phyloP scores from a whole-genome alignment of 768 basidiomycete species.

The Mycena kentingensis region DNA sequence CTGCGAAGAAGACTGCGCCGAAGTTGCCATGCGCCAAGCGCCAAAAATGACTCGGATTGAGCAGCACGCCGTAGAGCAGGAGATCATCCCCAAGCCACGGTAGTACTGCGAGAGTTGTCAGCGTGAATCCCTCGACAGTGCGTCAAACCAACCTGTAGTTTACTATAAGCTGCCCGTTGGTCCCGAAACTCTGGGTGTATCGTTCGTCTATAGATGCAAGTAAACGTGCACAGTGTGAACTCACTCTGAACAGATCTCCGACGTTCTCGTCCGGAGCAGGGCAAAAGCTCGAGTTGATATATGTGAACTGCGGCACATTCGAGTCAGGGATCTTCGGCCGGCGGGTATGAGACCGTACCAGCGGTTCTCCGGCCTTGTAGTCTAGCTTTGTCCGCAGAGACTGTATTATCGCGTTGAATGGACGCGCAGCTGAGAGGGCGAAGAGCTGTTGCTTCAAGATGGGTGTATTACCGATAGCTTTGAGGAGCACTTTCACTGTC shows the following conservation, averaged over 20 bases:
- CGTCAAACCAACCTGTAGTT: neutral
- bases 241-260: neutral
- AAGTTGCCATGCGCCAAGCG: no score
- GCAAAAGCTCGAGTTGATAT: neutral
- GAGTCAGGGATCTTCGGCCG: neutral
- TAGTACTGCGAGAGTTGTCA: neutral
- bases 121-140: neutral
- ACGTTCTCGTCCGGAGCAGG: neutral
- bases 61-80: no score
- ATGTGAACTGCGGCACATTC: neutral
- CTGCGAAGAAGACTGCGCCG: no score
- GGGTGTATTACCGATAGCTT: neutral
- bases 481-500: neutral
- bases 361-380: neutral
- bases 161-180: neutral
- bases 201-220: no score
- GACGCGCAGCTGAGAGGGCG: neutral
- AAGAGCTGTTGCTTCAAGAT: neutral
- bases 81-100: neutral
- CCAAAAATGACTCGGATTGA: no score
- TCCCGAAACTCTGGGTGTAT: neutral
- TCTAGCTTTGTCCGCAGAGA: neutral
- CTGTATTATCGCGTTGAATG: neutral
- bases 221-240: no score
- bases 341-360: neutral